A percentile compares a stretch with the other conserved stretches of the same genome.
These are phyloP conservation scores for Tubosaeta brunneosetosa DNA, from an alignment of 768 basidiomycete species.

Conservation along the genomic window DNA sequence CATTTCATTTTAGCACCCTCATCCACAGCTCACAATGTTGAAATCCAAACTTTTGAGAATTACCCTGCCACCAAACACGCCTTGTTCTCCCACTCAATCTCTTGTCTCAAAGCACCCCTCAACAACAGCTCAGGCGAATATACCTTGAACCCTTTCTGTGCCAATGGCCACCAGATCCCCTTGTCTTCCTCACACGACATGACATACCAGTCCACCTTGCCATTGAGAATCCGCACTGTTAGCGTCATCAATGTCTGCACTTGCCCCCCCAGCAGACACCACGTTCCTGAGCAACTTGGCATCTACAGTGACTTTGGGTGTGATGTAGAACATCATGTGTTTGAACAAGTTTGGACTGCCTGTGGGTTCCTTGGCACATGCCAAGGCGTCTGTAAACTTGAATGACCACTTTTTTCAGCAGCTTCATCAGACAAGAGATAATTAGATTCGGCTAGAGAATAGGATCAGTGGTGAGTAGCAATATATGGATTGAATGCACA, in stretches of 20 bases:
- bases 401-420: constrained; percentile 64
- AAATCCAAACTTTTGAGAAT: too few relatives aligned
- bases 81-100: constrained; percentile 57
- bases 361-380: constrained; percentile 45
- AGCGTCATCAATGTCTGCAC: constrained; percentile 49
- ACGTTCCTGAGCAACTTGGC: constrained; percentile 63
- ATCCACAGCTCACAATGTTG: too few relatives aligned
- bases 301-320: constrained; percentile 57
- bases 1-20: too few relatives aligned
- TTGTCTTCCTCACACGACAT: constrained; percentile 64
- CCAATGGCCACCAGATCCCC: constrained; percentile 62
- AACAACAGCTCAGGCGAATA: constrained; percentile 69
- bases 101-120: constrained; percentile 58
- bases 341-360: constrained; percentile 52
- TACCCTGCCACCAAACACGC: constrained; percentile 19
- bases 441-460: constrained; percentile 51
- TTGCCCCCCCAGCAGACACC: constrained; percentile 51
- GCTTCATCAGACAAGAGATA: constrained; percentile 56
- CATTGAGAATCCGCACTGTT: constrained; percentile 50
- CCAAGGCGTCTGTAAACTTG: constrained; percentile 56
- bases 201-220: constrained; percentile 48
- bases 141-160: constrained; percentile 45
- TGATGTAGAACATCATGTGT: constrained; percentile 70
- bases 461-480: not conserved
- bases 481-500: constrained; percentile 41